Conservation (phyloP, 208 protist genomes). For the Acanthamoeba quina region DNA sequence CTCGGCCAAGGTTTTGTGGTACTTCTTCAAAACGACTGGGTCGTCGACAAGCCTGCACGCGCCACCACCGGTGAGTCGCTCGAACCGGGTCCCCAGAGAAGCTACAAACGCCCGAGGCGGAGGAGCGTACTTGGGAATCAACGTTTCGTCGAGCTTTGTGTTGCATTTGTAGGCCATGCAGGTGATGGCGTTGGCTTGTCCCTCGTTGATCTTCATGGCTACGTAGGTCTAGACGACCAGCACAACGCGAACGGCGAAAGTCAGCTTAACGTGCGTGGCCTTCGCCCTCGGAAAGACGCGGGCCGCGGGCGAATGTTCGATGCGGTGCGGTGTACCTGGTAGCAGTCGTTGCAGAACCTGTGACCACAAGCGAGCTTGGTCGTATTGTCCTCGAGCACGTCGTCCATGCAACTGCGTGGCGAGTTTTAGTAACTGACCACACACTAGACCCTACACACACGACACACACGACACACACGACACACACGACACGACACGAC, state of each 20-base stretch:
- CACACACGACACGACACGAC: neutral
- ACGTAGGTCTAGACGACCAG: slow-evolving; percentile 23
- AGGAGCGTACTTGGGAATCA: slow-evolving; percentile 24
- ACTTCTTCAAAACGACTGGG: neutral
- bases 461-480: neutral
- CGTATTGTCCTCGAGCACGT: slow-evolving; percentile 35
- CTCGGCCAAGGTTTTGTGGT: slow-evolving; percentile 28
- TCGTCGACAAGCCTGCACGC: slow-evolving; percentile 15
- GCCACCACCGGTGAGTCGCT: no score
- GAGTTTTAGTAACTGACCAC: neutral
- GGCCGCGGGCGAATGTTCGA: no score
- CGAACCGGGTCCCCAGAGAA: neutral
- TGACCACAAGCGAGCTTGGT: slow-evolving; percentile 46
- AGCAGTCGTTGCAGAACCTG: slow-evolving; percentile 63
- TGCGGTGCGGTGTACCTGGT: neutral
- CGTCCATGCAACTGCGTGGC: slow-evolving; percentile 36
- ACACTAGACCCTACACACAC: no score
- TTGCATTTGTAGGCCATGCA: slow-evolving; percentile 70
- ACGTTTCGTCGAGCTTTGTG: slow-evolving; percentile 44
- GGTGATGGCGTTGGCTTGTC: slow-evolving; percentile 54
- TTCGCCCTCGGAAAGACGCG: no score
- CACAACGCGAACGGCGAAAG: no score
- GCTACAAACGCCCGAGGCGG: neutral
- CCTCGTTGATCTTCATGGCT: slow-evolving; percentile 64
- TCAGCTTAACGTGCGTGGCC: no score